Conservation (phyloP, 2,329 filamentous ascomycete genomes). For the Fonsecaea multimorphosa region DNA sequence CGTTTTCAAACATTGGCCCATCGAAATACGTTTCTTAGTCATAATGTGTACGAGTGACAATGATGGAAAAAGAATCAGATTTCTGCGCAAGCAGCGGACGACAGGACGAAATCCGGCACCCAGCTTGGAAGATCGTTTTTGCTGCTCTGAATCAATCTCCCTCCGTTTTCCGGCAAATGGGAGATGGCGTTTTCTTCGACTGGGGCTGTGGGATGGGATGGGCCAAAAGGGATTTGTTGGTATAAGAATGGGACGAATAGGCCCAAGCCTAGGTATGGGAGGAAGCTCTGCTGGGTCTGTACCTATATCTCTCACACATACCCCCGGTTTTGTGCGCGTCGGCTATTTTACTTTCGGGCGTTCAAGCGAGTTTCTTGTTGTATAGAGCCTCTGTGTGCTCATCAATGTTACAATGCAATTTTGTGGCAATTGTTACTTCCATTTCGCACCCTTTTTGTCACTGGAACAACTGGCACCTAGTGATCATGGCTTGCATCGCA, state of each 20-base stretch:
- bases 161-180: slow-evolving; percentile 4
- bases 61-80: slow-evolving; percentile 19
- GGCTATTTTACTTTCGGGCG: slow-evolving; percentile 7
- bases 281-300: slow-evolving; percentile 8
- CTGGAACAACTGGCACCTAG: too few species aligned
- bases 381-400: neutral
- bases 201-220: neutral
- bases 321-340: slow-evolving; percentile 8
- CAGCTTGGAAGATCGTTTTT: slow-evolving; percentile 8
- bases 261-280: slow-evolving; percentile 15
- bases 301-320: slow-evolving; percentile 18
- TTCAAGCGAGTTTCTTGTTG: slow-evolving; percentile 16
- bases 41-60: slow-evolving; percentile 32
- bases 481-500: too few species aligned
- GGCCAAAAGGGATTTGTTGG: neutral
- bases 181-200: slow-evolving; percentile 4
- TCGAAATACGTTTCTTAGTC: slow-evolving; percentile 13
- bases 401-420: neutral
- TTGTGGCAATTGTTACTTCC: neutral
- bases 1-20: neutral
- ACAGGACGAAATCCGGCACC: slow-evolving; percentile 21
- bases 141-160: slow-evolving; percentile 1
- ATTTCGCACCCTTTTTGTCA: neutral
- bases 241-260: slow-evolving; percentile 11
- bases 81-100: slow-evolving; percentile 19